Base-by-base conservation (phyloP, 345 rosid species). In the Litchi chinensis region DNA sequence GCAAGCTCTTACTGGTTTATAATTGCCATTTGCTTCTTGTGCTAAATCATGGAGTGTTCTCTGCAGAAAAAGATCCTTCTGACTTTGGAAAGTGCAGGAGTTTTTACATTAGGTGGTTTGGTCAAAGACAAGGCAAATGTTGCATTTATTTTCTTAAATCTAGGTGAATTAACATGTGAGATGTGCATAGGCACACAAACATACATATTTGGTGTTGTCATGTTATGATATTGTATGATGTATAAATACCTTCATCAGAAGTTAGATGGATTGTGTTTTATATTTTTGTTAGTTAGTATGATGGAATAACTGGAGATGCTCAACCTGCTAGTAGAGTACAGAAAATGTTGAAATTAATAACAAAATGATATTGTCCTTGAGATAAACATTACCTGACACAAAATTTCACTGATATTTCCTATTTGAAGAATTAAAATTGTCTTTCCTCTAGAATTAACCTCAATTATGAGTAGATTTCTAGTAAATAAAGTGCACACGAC, bases 101-200 rank as follows among this genome's bases (percentile, higher is more conserved):
- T 96, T 76, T 96, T 96, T 77, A 89, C 97, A 39, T 91, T 95
- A 46, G 95, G 99, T 82, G 98, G 98, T 82, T 87, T 96, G 83
- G 90, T 96, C 76, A 94, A 89, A 83, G 97, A 94, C 82, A 94
- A 96, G 98, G 99, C 91, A 86, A 74, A 8, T 12, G 26, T 21
- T n/a, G 57, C 57, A 52, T 4, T 15, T 52, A 52, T 52, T 52
- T 18, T 52, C 19, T 15, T 6, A 52, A 52, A 13, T 19, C 19
- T 15, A 4, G 48, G 48, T 15, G 57, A 52, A 52, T 52, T 52
- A 52, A 52, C 57, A 15, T 15, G n/a, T 6, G 15, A 15, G 4
- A 26, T 26, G 28, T 26, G 28, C 28, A 26, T 26, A 26, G 28
- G 1, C 28, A 52, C 57, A 52, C 57, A 15, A 6, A 52, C 57